Conservation (phyloP, 805 yeast genomes). For the Nakazawaea molendinolei region DNA sequence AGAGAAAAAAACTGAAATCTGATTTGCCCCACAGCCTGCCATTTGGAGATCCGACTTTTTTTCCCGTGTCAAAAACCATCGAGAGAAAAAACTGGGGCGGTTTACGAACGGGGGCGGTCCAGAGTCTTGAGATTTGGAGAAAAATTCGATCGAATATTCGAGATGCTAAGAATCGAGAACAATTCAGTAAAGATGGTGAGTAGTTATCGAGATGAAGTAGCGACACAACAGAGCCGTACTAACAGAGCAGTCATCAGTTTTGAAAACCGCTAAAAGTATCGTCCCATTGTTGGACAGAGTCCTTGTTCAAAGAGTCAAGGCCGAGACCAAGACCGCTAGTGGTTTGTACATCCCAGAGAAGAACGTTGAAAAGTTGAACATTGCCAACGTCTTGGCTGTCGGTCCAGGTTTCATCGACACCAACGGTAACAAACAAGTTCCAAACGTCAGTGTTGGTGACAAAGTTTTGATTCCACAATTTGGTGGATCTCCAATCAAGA, state of each 20-base stretch:
- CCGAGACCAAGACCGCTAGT: conserved; percentile 83
- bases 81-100: too few relatives aligned
- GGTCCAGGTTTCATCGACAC: conserved; percentile 87
- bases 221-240: too few relatives aligned
- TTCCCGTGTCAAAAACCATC: too few relatives aligned
- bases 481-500: conserved; percentile 87
- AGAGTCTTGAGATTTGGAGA: too few relatives aligned
- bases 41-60: too few relatives aligned
- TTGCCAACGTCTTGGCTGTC: conserved; percentile 87
- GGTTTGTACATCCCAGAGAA: conserved; percentile 94
- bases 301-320: conserved; percentile 89
- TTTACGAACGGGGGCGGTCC: too few relatives aligned
- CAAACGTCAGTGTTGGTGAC: conserved; percentile 85
- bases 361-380: conserved; percentile 89
- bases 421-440: conserved; percentile 65
- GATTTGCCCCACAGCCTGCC: too few relatives aligned
- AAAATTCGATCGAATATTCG: too few relatives aligned
- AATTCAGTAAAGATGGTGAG: too few relatives aligned
- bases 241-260: conserved; percentile 48
- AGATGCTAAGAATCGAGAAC: too few relatives aligned
- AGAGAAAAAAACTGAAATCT: too few relatives aligned
- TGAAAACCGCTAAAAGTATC: conserved; percentile 80
- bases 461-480: conserved; percentile 89
- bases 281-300: conserved; percentile 95
- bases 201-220: too few relatives aligned